phyloP scores from a whole-genome alignment of 108 stramenopile species.

The Tribonema minus region DNA sequence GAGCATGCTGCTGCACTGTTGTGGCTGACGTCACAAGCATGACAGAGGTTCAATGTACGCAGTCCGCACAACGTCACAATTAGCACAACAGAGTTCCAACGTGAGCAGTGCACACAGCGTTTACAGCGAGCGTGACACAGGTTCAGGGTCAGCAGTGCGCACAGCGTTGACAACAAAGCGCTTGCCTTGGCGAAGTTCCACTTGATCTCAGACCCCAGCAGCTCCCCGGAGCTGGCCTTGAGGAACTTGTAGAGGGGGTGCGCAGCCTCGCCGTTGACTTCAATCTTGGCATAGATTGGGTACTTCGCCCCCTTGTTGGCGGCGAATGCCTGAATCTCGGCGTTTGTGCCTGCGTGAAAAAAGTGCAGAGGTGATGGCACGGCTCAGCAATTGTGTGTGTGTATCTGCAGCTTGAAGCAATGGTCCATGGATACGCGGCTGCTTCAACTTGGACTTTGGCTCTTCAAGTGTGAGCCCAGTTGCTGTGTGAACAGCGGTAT shows the following conservation, averaged over 20 bases:
- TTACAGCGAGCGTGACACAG: too few species aligned
- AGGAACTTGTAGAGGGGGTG: constrained; percentile 56
- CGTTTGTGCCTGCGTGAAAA: constrained; percentile 10
- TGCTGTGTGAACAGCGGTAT: too few species aligned
- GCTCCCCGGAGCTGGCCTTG: constrained; percentile 17
- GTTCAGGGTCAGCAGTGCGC: too few species aligned
- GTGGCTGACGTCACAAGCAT: too few species aligned
- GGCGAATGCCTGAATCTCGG: constrained; percentile 43
- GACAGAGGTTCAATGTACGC: too few species aligned
- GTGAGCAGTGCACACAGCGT: too few species aligned
- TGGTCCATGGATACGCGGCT: not conserved
- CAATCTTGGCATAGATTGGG: constrained; percentile 54
- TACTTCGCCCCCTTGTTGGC: constrained; percentile 34
- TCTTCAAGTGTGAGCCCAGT: not conserved
- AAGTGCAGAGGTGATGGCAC: not conserved
- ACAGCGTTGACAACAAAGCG: too few species aligned
- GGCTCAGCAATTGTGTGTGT: not conserved
- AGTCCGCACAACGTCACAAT: too few species aligned
- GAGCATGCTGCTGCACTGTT: too few species aligned
- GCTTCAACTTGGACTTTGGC: not conserved
- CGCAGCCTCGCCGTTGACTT: constrained; percentile 43
- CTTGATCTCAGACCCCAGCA: constrained; percentile 23
- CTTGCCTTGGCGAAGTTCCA: constrained; percentile 48
- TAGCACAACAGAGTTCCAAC: too few species aligned
- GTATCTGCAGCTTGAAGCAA: not conserved